Percentiles rank a stretch among this genome's conserved stretches.
Evolutionary conservation across 2,329 filamentous ascomycete species (phyloP).

Genomic region (Keithomyces neogunnii): DNA sequence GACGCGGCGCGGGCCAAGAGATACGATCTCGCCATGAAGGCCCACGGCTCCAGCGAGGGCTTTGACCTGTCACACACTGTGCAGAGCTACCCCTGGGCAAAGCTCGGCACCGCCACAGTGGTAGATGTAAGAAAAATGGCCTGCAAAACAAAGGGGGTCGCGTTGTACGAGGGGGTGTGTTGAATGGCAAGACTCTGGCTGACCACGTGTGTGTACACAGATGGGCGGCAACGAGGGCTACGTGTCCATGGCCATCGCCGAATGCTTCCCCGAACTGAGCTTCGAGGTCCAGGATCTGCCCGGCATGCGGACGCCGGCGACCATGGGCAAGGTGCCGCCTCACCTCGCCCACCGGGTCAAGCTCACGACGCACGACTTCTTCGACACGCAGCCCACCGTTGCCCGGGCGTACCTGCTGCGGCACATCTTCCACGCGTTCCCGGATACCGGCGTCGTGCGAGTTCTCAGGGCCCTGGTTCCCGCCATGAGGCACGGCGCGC

Average conservation of each 20-base stretch:
- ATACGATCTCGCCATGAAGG: constrained; percentile 24
- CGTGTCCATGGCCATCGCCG: constrained; percentile 14
- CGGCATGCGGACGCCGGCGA: constrained; percentile 27
- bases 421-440: constrained; percentile 48
- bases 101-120: constrained; percentile 15
- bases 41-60: constrained; percentile 16
- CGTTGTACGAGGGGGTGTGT: too few species aligned
- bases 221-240: constrained; percentile 18
- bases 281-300: constrained; percentile 44
- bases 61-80: constrained; percentile 14
- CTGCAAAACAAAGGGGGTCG: too few species aligned
- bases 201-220: constrained; percentile 6
- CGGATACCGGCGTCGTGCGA: constrained; percentile 34
- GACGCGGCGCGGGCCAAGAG: constrained; percentile 16
- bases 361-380: constrained; percentile 43
- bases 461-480: constrained; percentile 38
- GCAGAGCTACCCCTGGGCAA: constrained; percentile 14
- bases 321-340: constrained; percentile 20
- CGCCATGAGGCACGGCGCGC: constrained; percentile 38
- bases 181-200: background rate
- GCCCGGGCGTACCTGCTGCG: constrained; percentile 47
- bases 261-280: constrained; percentile 14
- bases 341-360: constrained; percentile 25
- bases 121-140: constrained; percentile 16
- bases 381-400: constrained; percentile 37